phyloP scores from a whole-genome alignment of 2,329 filamentous ascomycete species.

The Fusarium sp. region DNA sequence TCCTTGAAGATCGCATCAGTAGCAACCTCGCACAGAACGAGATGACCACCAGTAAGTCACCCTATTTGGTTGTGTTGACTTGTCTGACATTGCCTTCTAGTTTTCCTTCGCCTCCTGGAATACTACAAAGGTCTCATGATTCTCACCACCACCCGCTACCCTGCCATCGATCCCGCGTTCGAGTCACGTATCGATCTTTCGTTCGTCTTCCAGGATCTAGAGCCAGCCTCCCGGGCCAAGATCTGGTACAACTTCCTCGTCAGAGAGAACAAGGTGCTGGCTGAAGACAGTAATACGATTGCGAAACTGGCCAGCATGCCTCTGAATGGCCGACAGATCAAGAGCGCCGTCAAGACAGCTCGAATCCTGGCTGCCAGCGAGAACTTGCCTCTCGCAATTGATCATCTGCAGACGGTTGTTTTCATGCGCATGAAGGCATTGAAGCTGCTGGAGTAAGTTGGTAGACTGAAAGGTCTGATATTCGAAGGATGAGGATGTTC shows the following conservation, averaged over 20 bases:
- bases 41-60: conserved; percentile 43
- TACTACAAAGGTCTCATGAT: conserved; percentile 53
- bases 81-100: not conserved
- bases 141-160: conserved; percentile 57
- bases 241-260: conserved; percentile 40
- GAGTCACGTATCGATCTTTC: conserved; percentile 58
- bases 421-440: not conserved
- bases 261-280: not conserved
- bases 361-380: conserved; percentile 8
- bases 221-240: conserved; percentile 23
- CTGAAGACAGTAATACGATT: not conserved
- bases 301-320: not conserved
- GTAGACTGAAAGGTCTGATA: not conserved
- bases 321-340: conserved; percentile 38
- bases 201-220: conserved; percentile 49
- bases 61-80: rapidly evolving
- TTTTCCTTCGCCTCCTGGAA: conserved; percentile 48
- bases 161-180: conserved; percentile 56
- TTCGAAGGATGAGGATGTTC: not conserved
- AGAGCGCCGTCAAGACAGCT: conserved; percentile 24
- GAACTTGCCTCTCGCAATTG: not conserved
- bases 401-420: conserved; percentile 15
- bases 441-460: not conserved
- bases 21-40: conserved; percentile 41
- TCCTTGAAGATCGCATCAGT: conserved; percentile 47